Evolutionary conservation across 2,329 filamentous ascomycete genomes (phyloP), one percentile per base, ranked within the genome.

Genomic region (Scedosporium apiospermum): DNA sequence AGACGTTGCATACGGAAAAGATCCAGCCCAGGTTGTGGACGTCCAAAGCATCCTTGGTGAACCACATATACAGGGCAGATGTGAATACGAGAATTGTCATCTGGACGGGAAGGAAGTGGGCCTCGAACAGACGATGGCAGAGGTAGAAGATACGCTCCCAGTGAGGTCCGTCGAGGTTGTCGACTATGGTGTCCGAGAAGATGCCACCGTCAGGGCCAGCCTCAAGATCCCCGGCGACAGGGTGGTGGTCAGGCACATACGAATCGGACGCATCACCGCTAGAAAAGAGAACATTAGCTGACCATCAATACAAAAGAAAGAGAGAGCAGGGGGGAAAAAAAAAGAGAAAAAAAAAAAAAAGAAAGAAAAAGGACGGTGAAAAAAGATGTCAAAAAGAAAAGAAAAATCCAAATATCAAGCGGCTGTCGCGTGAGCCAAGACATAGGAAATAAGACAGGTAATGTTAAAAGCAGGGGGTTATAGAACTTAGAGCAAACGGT

Each of bases 31-130:
- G 72, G 34, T 80, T 73, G 65, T 84, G 77, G 58, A 82, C 75
- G 67, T 86, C 80, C 49, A 76, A 72, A 61, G 76, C 73, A 64
- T 76, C 76, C 63, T 83, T 77, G 14, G 82, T 81, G 38, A 84
- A 74, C 69, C 80, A 78, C 46, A 80, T 75, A 71, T 86, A 90
- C 3, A 89, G 67, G 0, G 83, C 81, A 0, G 86, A 88, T 2
- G 84, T 79, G 53, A 89, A 68, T 27, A 90, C 78, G 30, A 89
- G 76, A 57, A 89, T 82, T 6, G 82, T 83, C 75, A 85, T 85
- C 68, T 90, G 88, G 16, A 86, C 80, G 0, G 88, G 87, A 26
- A 90, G 75, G 70, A 90, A 90, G 71, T 90, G 88, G 0, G 88
- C 88, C 71, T 90, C 88, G 68, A 88, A 90, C n/a, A 90, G 75